These are phyloP conservation scores for Plantago coronopus DNA, from an alignment of 305 asterid genomes.

Conservation along the genomic window DNA sequence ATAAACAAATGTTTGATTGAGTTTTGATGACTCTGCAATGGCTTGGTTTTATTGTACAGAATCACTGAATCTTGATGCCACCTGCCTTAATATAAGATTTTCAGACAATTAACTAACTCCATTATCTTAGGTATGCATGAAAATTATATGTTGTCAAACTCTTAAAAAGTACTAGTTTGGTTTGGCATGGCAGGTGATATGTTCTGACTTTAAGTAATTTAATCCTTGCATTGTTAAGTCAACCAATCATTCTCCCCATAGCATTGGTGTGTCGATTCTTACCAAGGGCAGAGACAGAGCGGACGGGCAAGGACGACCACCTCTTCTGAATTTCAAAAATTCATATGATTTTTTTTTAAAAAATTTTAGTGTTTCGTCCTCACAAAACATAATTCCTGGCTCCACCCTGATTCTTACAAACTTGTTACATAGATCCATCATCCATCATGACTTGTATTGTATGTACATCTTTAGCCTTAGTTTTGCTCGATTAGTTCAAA, in stretches of 20 bases:
- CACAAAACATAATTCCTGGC: no score
- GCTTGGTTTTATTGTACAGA: conserved; percentile 26
- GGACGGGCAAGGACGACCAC: no score
- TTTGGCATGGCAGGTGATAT: conserved; percentile 20
- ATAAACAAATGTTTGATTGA: no score
- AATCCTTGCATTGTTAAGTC: conserved; percentile 21
- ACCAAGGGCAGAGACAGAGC: no score
- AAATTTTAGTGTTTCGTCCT: no score
- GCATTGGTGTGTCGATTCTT: no score
- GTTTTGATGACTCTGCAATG: neutral
- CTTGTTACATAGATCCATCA: neutral
- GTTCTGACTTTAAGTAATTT: conserved; percentile 18
- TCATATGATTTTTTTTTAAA: no score
- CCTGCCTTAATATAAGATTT: conserved; percentile 12
- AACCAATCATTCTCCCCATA: conserved; percentile 20
- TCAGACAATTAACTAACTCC: neutral
- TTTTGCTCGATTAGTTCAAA: no score
- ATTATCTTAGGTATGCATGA: conserved; percentile 15
- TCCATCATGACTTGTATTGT: no score
- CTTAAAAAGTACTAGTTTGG: conserved; percentile 17
- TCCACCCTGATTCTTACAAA: neutral
- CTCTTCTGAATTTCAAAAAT: no score
- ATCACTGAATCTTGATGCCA: conserved; percentile 31
- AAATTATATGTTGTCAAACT: neutral
- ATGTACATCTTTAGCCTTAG: no score